A percentile compares a stretch with the other conserved stretches of the same genome.
phyloP scores from a whole-genome alignment of 2,329 filamentous ascomycete genomes.

The Sporothrix protearum region DNA sequence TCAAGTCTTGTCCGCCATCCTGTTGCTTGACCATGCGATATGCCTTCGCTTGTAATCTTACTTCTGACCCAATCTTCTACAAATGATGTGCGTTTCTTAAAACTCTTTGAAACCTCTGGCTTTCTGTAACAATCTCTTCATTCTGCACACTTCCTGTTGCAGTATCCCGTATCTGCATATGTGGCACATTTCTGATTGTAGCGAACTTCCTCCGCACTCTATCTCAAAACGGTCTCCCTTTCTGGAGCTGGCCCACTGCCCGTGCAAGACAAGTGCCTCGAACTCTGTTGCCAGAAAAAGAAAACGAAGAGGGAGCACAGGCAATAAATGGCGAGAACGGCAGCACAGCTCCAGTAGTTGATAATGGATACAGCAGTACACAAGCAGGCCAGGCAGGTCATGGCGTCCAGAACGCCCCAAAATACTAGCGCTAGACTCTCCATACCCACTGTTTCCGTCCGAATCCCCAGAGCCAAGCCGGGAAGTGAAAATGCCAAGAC shows the following conservation, averaged over 20 bases:
- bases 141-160: background rate
- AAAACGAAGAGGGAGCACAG: background rate
- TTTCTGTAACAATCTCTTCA: background rate
- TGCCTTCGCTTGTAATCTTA: background rate
- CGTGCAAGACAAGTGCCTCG: conserved; percentile 13
- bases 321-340: background rate
- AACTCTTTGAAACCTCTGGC: background rate
- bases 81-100: background rate
- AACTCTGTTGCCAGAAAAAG: background rate
- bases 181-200: background rate
- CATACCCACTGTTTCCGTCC: background rate
- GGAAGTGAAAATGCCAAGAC: conserved; percentile 8
- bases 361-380: background rate
- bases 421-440: background rate
- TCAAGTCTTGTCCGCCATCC: background rate
- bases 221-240: background rate
- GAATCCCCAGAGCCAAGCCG: conserved; percentile 21
- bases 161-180: background rate
- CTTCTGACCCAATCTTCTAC: background rate
- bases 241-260: background rate
- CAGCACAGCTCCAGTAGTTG: background rate
- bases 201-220: background rate
- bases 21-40: background rate
- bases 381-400: background rate
- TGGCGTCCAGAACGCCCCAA: background rate